phyloP scores from a whole-genome alignment of 2,329 filamentous ascomycete species.

The Capronia coronata region DNA sequence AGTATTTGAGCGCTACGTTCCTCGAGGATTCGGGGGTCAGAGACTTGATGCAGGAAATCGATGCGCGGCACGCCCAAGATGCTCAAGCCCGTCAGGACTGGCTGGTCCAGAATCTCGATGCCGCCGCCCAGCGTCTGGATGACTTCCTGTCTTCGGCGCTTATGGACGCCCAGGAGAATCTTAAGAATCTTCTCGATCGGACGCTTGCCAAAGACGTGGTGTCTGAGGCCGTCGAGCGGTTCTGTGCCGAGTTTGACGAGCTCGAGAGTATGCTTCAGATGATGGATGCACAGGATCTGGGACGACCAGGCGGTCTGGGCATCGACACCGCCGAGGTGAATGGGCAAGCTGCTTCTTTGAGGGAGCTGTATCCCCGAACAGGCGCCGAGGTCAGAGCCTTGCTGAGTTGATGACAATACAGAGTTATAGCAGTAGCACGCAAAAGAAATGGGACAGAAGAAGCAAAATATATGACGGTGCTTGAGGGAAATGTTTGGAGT shows the following conservation, averaged over 20 bases:
- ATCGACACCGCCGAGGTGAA: conserved; percentile 21
- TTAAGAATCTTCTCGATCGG: conserved; percentile 67
- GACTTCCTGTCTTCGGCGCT: conserved; percentile 87
- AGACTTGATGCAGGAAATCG: conserved; percentile 21
- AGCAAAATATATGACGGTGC: not conserved
- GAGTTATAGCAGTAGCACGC: not conserved
- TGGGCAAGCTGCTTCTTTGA: conserved; percentile 34
- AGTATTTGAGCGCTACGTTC: conserved; percentile 17
- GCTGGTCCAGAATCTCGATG: conserved; percentile 45
- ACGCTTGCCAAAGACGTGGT: conserved; percentile 67
- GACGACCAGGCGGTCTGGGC: conserved; percentile 31
- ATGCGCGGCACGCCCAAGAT: conserved; percentile 7
- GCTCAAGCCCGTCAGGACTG: conserved; percentile 22
- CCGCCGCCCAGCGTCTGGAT: conserved; percentile 65
- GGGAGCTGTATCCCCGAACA: conserved; percentile 57
- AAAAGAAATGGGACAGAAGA: not conserved
- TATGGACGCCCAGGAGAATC: conserved; percentile 80
- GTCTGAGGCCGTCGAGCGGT: conserved; percentile 72
- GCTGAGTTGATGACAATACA: conserved; percentile 39
- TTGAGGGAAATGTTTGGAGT: not conserved
- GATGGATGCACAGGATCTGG: conserved; percentile 35
- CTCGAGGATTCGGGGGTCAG: conserved; percentile 23
- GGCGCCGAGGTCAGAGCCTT: conserved; percentile 58
- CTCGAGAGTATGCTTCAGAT: conserved; percentile 53
- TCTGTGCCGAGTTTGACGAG: conserved; percentile 76